Percentiles rank a stretch among this genome's conserved stretches.
Evolutionary conservation across 306 rosid genomes (phyloP).

Genomic region (Casuarina cunninghamiana): DNA sequence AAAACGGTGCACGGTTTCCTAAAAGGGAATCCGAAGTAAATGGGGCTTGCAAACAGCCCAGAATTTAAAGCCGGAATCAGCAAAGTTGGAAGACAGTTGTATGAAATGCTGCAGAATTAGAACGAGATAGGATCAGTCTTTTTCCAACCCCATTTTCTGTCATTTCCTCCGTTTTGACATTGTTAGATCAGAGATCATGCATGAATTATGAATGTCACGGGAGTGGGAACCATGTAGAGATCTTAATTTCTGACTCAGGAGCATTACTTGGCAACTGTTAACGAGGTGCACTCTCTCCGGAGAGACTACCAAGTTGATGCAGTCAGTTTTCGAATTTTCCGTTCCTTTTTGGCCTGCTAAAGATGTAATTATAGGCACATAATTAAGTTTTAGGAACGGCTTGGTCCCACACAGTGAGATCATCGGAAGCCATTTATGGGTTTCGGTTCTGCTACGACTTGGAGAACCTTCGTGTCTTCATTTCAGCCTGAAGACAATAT

Average conservation of each 20-base stretch:
- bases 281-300: not conserved
- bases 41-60: slow-evolving; percentile 34
- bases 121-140: not conserved
- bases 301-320: not conserved
- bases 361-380: not conserved
- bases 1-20: not conserved
- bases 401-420: slow-evolving; percentile 22
- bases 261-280: slow-evolving; percentile 2
- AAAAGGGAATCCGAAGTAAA: slow-evolving; percentile 29
- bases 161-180: slow-evolving; percentile 1
- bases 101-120: slow-evolving; percentile 17
- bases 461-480: slow-evolving; percentile 38
- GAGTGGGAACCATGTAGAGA: not conserved
- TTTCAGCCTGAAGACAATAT: slow-evolving; percentile 21
- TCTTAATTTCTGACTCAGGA: not conserved
- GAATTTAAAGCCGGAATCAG: slow-evolving; percentile 29
- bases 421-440: no score
- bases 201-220: not conserved
- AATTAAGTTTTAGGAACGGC: not conserved
- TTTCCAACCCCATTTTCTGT: slow-evolving; percentile 27
- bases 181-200: not conserved
- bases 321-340: not conserved
- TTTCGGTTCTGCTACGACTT: no score
- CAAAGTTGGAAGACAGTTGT: slow-evolving; percentile 27
- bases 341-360: not conserved